Evolutionary conservation across 1,284 basidiomycete species (phyloP), one percentile per base, ranked within the genome.

Genomic region (Kalmanozyma brasiliensis): DNA sequence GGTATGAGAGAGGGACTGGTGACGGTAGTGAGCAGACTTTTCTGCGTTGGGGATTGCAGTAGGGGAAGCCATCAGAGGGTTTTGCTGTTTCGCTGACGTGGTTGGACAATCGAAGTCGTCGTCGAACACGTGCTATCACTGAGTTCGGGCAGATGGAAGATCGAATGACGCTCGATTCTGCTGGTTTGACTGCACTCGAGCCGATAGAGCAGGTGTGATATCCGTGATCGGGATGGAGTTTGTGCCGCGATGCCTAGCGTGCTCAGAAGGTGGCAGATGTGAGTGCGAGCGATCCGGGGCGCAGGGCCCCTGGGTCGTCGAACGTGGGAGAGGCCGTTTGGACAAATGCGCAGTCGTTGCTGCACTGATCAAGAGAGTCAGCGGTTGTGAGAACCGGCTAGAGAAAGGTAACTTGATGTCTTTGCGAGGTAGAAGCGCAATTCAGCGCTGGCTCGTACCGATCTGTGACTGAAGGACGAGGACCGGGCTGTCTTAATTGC

Each of bases 11-110:
- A 42, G 47, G 43, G 49, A 56, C 17, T 56, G 52, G 34, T 47
- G 56, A 38, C 51, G 66, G 60, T 76, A 59, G 40, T 76, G 73
- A 23, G 71, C 58, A 49, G 73, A 76, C 46, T 70, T 73, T 56
- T 76, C 62, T 33, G 52, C 47, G 30, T 76, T 60, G 17, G 73
- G 71, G 29, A 76, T 76, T 9, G 73, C 70, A 2, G 73, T 76
- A 0, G 73, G 73, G 26, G 71, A 63, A 49, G 72, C 72, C 72
- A 74, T 74, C 29, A 48, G 57, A 43, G n/a, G 13, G 14, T 7
- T 38, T n/a, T 20, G 17, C 22, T 44, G 4, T 22, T 17, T 38
- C 24, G 22, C 22, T 19, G n/a, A 37, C n/a, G n/a, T n/a, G n/a
- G n/a, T n/a, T n/a, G n/a, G n/a, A n/a, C n/a, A n/a, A n/a, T n/a